Evolutionary conservation across 306 rosid species (phyloP), one percentile per base, ranked within the genome.

Genomic region (Hylodesmum podocarpum): DNA sequence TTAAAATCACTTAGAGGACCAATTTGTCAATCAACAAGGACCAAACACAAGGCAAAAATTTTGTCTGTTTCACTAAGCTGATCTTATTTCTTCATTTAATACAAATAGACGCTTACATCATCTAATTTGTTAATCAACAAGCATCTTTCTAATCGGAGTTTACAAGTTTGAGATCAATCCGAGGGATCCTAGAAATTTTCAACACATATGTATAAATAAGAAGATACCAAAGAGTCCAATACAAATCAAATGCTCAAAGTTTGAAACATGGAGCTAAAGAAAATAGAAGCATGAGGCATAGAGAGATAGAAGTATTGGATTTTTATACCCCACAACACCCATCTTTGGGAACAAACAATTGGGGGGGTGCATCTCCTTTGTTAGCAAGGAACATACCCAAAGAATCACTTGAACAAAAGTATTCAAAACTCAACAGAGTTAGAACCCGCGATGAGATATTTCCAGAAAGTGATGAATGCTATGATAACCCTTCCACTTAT

Each of bases 341-440:
- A 49, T 83, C 85, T 78, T 21, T 84, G 37, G 96, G 90, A 25
- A 54, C 83, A 49, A 93, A 87, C 70, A 81, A 79, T 5, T 88
- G 97, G 98, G 96, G 98, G 37, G 98, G 96, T 71, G 88, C 88
- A 51, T 91, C 97, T 69, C 97, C 98, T 19, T 80, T 94, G 82
- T 47, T 94, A 66, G 94, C 96, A 27, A 88, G 97, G 78, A 67
- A 88, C 77, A 72, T 90, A 25, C 93, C 94, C 0, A 76, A 86
- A 11, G 92, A 89, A 66, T 88, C 94, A 21, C 97, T 89, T 51
- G 91, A 94, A 21, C 87, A 78, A 11, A 87, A 82, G 61, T 83
- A 88, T 28, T 73, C 83, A 25, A 91, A 46, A 34, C 88, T 88
- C 84, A 86, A 86, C 87, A 12, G 82, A 0, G 8, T 28, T 21